Base-by-base conservation (phyloP, 345 rosid genomes). In the Leavenworthia alabamica region DNA sequence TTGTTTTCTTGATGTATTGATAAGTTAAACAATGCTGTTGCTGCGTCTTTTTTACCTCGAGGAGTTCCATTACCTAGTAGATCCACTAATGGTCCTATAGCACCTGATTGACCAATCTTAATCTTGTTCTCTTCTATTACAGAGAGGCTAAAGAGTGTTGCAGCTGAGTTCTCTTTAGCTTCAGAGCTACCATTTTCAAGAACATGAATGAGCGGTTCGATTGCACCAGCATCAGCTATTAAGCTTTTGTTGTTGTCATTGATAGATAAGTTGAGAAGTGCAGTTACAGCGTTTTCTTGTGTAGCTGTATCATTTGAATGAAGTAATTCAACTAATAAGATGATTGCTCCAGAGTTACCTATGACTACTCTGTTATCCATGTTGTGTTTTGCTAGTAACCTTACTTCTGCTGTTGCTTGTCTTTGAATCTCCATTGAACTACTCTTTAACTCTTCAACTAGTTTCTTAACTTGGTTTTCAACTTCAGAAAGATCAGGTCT, bases 1-100 rank as follows among this genome's bases (percentile, higher is more conserved):
- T 94, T 94, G 80, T 94, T 94, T 68, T 94, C 99, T 62, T 88
- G 96, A 79, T 76, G 80, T 72, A 88, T 86, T 7, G 99, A 94
- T 47, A 94, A 61, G 56, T 90, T 94, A 68, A 88, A 90, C 90
- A 94, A 78, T n/a, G 99, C 97, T 22, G 99, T 88, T 2, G 95
- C 96, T 6, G 98, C 98, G 58, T 89, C 97, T 69, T 84, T 90
- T 79, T 90, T 94, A 12, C 97, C 99, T 65, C 95, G 75, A 1
- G 90, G 95, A 45, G 95, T 84, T 15, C 99, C 99, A 39, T 86
- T 81, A 33, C 95, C 96, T 8, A 94, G 72, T 31, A 94, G 73
- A 75, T 90, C 89, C 40, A 94, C 99, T 45, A 94, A 89, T 7
- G 99, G 97, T 15, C 71, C 79, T 0, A 94, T 74, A 9, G 99